Evolutionary conservation across 176 grass and related monocot species (phyloP).

Genomic region (Bromus sterilis): DNA sequence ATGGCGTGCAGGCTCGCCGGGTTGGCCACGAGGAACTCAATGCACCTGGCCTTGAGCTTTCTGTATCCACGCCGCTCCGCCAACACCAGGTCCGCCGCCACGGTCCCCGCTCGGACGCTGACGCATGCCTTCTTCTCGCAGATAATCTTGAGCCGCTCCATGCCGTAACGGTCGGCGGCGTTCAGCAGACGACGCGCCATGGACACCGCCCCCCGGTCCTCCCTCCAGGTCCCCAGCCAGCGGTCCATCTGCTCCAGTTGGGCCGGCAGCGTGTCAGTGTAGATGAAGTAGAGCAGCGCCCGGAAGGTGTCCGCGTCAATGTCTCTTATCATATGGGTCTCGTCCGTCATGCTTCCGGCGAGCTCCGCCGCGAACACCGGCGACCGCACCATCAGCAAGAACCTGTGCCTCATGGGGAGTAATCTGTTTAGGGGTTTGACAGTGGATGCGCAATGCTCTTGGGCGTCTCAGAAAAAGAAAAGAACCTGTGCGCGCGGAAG

Average conservation of each 20-base stretch:
- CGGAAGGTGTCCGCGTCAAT: constrained; percentile 18
- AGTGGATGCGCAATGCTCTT: no score
- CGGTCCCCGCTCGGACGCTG: constrained; percentile 10
- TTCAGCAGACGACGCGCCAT: constrained; percentile 37
- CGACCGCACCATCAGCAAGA: background rate
- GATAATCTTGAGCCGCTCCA: constrained; percentile 44
- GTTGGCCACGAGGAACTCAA: constrained; percentile 16
- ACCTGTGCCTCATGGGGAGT: no score
- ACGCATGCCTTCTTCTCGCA: constrained; percentile 22
- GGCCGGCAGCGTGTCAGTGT: constrained; percentile 26
- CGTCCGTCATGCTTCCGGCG: background rate
- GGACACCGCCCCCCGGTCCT: background rate
- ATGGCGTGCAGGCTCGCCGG: constrained; percentile 4
- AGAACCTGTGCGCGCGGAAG: constrained; percentile 6
- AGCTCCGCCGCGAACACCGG: background rate
- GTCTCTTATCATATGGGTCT: background rate
- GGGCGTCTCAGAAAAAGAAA: no score
- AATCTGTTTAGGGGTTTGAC: no score
- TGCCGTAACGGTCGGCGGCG: constrained; percentile 32
- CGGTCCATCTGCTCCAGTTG: background rate
- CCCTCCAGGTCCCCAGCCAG: background rate
- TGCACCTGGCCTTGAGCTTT: constrained; percentile 41
- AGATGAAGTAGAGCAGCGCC: constrained; percentile 41
- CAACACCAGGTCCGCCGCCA: constrained; percentile 20
- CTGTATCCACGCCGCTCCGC: constrained; percentile 29